These are phyloP conservation scores for Cyclotella atomus DNA, from an alignment of 108 stramenopile genomes.

Conservation along the genomic window DNA sequence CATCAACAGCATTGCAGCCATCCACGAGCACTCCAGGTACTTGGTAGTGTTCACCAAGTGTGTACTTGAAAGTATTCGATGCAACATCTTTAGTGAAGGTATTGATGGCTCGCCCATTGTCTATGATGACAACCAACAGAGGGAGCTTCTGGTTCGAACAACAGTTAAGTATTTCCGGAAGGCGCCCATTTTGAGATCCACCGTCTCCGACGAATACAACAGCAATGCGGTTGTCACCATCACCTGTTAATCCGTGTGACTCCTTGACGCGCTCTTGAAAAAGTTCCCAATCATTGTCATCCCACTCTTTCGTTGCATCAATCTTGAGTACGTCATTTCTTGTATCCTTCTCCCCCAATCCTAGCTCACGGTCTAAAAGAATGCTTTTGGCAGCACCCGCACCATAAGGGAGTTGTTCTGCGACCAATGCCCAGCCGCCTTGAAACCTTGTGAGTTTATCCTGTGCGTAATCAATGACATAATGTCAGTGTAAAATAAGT, in stretches of 20 bases:
- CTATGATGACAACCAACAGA: slow-evolving; percentile 62
- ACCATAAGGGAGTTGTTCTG: slow-evolving; percentile 72
- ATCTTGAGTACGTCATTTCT: slow-evolving; percentile 50
- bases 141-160: slow-evolving; percentile 68
- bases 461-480: no score
- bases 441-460: slow-evolving; percentile 59
- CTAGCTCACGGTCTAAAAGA: slow-evolving; percentile 59
- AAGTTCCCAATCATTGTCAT: slow-evolving; percentile 26
- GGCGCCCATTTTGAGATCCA: slow-evolving; percentile 65
- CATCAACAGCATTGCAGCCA: slow-evolving; percentile 59
- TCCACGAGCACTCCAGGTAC: slow-evolving; percentile 66
- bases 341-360: slow-evolving; percentile 65
- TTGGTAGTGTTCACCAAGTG: slow-evolving; percentile 60
- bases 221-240: slow-evolving; percentile 52
- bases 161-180: slow-evolving; percentile 65
- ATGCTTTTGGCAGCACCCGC: slow-evolving; percentile 73
- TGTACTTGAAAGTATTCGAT: slow-evolving; percentile 54
- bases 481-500: no score
- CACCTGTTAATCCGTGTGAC: not conserved
- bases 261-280: slow-evolving; percentile 9
- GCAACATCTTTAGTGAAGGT: slow-evolving; percentile 77
- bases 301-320: slow-evolving; percentile 11
- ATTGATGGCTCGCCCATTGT: slow-evolving; percentile 78
- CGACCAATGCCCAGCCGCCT: slow-evolving; percentile 75
- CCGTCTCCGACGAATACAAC: slow-evolving; percentile 72